phyloP scores from a whole-genome alignment of 768 basidiomycete species.

The Pisolithus orientalis region DNA sequence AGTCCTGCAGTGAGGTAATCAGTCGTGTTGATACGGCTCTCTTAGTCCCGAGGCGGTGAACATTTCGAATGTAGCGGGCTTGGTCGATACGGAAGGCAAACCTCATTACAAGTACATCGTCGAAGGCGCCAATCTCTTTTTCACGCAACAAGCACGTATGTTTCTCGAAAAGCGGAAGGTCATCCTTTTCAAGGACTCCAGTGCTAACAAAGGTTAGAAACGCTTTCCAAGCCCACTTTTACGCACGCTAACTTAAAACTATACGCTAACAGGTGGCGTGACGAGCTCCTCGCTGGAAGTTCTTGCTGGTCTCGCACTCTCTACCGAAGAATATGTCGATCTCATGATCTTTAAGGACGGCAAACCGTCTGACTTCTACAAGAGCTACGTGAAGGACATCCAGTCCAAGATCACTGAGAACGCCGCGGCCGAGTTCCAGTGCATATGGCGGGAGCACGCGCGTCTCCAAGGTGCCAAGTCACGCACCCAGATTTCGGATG shows the following conservation, averaged over 20 bases:
- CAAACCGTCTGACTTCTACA: slow-evolving; percentile 81
- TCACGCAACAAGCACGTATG: slow-evolving; percentile 92
- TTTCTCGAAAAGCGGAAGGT: slow-evolving; percentile 93
- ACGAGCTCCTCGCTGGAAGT: slow-evolving; percentile 96
- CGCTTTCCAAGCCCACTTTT: background rate
- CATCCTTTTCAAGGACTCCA: slow-evolving; percentile 90
- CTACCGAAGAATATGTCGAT: slow-evolving; percentile 83
- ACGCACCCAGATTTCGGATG: slow-evolving; percentile 91
- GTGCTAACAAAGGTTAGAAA: slow-evolving; percentile 78
- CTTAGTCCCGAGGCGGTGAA: slow-evolving; percentile 87
- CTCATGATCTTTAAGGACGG: slow-evolving; percentile 93
- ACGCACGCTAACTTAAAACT: background rate
- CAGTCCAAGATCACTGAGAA: slow-evolving; percentile 89
- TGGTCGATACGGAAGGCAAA: slow-evolving; percentile 90
- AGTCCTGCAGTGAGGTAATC: background rate
- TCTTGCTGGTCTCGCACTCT: slow-evolving; percentile 89
- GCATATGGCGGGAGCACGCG: slow-evolving; percentile 89
- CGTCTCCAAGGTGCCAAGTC: slow-evolving; percentile 77
- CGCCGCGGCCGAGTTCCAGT: slow-evolving; percentile 82
- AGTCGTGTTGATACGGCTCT: background rate
- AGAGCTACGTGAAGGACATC: slow-evolving; percentile 89
- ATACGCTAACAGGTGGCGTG: slow-evolving; percentile 63
- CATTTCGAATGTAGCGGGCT: slow-evolving; percentile 87
- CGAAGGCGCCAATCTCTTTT: slow-evolving; percentile 95
- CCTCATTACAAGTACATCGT: slow-evolving; percentile 97